Evolutionary conservation across 371 early-diverging fungal genomes (phyloP), one percentile per base, ranked within the genome.

Genomic region (Caulochytrium protostelioides): DNA sequence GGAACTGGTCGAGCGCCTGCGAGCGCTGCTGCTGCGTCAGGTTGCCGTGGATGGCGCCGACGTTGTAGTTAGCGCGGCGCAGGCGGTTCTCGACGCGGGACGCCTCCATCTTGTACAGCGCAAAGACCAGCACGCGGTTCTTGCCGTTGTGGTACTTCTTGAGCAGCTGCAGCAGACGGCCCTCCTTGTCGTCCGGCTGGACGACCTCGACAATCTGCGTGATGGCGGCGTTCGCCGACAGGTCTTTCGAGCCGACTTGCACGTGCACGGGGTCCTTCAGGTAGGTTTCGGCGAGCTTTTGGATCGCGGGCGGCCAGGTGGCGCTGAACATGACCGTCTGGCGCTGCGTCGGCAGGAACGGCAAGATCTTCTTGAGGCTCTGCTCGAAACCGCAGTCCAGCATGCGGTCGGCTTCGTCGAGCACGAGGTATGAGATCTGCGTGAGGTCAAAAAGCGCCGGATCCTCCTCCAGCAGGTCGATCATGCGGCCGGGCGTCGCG

Each of bases 401-500:
- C 50, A 97, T 69, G 13, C 94, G 75, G 70, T 99, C 99, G 10
- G 94, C 85, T 57, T 99, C 99, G 56, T 98, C 98, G 35, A 99
- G 61, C 6, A 99, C 85, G 30, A 97, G 44, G 77, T 84, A 91
- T 22, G 68, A 59, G 22, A 87, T 56, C 32, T 76, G 56, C 22
- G 68, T 63, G 3, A 89, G 62, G 32, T 72, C 54, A 6, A 32
- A 6, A 16, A 22, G 45, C 48, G 4, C 21, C 48, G 74, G 68
- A 50, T 70, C 67, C 38, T 85, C 94, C 42, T 82, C 82, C 28
- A 84, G 50, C 47, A 97, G 79, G 59, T 98, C 99, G 54, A 97
- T 65, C 25, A 99, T 56, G 28, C 99, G 72, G 24, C 99, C 99
- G 1, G 99, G 98, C 1, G 98, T 97, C 14, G 89, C 87, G 15